Percentiles rank a stretch among this genome's conserved stretches.
Evolutionary conservation across 2,329 filamentous ascomycete species (phyloP).

Genomic region (Huntiella decipiens): DNA sequence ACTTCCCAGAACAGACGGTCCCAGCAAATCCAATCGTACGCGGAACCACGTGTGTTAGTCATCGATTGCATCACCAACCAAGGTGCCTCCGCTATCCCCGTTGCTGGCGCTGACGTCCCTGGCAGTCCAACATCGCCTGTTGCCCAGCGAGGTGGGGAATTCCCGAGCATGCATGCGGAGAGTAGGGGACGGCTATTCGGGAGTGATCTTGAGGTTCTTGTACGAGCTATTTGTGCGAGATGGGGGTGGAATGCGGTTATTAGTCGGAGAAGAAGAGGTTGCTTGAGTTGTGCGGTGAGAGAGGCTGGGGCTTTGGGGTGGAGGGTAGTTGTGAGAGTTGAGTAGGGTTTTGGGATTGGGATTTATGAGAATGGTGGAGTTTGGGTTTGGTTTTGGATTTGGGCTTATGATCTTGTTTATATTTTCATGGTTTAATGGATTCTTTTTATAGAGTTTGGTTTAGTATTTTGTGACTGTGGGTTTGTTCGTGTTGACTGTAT

Average conservation of each 20-base stretch:
- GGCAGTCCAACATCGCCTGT: constrained; percentile 13
- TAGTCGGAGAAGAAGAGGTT: constrained; percentile 46
- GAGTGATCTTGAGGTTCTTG: constrained; percentile 50
- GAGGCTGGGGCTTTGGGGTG: constrained; percentile 55
- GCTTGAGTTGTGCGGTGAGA: constrained; percentile 53
- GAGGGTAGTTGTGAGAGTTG: constrained; percentile 44
- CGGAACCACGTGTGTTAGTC: constrained; percentile 30
- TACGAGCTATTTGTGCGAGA: constrained; percentile 53
- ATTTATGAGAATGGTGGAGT: neutral
- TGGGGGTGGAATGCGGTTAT: constrained; percentile 57
- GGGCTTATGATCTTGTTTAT: neutral
- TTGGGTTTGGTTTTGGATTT: neutral
- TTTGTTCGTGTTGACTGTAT: too few relatives aligned
- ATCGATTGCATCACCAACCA: constrained; percentile 43
- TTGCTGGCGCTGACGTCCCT: constrained; percentile 24
- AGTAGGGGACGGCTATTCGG: constrained; percentile 38
- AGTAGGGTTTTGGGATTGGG: constrained; percentile 14
- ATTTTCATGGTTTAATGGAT: neutral
- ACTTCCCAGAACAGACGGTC: constrained; percentile 15
- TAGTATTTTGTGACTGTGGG: neutral
- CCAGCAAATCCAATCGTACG: constrained; percentile 17
- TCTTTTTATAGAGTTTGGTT: neutral
- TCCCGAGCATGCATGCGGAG: constrained; percentile 35
- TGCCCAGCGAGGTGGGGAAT: constrained; percentile 14
- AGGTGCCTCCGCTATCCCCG: constrained; percentile 11